Percentiles rank a stretch among this genome's conserved stretches.
Evolutionary conservation across 73 alveolate genomes (phyloP).

Genomic region (Paramecium bursaria): DNA sequence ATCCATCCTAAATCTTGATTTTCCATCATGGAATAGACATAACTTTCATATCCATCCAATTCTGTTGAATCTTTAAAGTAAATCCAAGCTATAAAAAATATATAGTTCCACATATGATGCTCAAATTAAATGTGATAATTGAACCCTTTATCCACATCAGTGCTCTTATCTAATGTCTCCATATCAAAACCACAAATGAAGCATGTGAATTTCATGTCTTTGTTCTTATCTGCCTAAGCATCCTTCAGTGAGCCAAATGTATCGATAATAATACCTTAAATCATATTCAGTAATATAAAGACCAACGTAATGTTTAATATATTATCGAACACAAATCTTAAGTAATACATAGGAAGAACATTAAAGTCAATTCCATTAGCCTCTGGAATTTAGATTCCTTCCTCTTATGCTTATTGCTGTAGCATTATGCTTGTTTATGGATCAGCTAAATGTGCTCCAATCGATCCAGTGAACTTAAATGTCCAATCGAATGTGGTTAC

Average conservation of each 20-base stretch:
- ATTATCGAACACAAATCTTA: constrained; percentile 77
- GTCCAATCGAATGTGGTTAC: constrained; percentile 73
- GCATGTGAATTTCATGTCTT: constrained; percentile 76
- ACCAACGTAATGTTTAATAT: constrained; percentile 75
- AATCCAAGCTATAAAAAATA: constrained; percentile 76
- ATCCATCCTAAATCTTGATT: constrained; percentile 76
- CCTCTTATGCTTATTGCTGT: background rate
- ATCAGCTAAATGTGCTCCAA: constrained; percentile 76
- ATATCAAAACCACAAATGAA: constrained; percentile 82
- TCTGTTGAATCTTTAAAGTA: constrained; percentile 76
- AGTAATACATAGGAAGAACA: constrained; percentile 61
- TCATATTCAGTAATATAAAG: constrained; percentile 75
- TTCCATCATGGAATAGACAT: constrained; percentile 74
- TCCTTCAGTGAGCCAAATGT: constrained; percentile 76
- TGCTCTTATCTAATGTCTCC: constrained; percentile 76
- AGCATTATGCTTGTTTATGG: constrained; percentile 65
- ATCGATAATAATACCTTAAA: constrained; percentile 80
- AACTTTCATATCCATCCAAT: constrained; percentile 79
- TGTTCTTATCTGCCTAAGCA: constrained; percentile 70
- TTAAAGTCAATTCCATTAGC: constrained; percentile 59
- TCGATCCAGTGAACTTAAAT: constrained; percentile 37
- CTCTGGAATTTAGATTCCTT: background rate
- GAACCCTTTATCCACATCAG: constrained; percentile 77
- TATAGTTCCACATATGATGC: constrained; percentile 76
- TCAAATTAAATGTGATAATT: constrained; percentile 76